A percentile compares a stretch with the other conserved stretches of the same genome.
These are phyloP conservation scores for Cladosporium cucumerinum DNA, from an alignment of 2,329 filamentous ascomycete genomes.

Conservation along the genomic window DNA sequence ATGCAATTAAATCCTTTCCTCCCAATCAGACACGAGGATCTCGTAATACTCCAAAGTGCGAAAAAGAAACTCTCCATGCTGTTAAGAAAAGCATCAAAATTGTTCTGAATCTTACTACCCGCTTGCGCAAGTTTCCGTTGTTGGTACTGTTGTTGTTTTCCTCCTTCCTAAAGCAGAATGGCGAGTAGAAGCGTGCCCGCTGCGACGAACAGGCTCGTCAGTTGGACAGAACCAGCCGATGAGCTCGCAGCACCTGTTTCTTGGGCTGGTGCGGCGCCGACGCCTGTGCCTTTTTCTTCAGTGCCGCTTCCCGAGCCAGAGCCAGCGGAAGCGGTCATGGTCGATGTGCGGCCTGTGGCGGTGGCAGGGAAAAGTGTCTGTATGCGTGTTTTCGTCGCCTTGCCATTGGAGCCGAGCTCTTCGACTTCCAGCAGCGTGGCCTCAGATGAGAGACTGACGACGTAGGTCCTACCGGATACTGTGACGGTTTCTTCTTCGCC, in stretches of 20 bases:
- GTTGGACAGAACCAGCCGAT: neutral
- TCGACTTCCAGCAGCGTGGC: conserved; percentile 39
- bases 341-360: conserved; percentile 27
- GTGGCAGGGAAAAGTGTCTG: conserved; percentile 41
- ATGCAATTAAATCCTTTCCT: neutral
- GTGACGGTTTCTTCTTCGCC: conserved; percentile 33
- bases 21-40: neutral
- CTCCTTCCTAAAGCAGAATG: neutral
- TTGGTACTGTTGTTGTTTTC: neutral
- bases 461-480: conserved; percentile 27
- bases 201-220: neutral
- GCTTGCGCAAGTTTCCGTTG: neutral
- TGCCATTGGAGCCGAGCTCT: conserved; percentile 31
- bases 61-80: neutral
- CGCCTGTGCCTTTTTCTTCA: neutral
- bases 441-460: conserved; percentile 34
- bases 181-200: conserved; percentile 3
- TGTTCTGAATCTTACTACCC: neutral
- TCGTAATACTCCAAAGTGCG: neutral
- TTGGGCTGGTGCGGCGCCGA: neutral
- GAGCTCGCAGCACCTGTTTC: conserved; percentile 4
- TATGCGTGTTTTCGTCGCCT: conserved; percentile 29
- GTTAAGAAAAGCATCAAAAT: neutral
- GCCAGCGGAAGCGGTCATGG: conserved; percentile 18
- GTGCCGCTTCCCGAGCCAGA: neutral